Evolutionary conservation across 345 rosid species (phyloP).

Genomic region (Aquilaria sinensis): DNA sequence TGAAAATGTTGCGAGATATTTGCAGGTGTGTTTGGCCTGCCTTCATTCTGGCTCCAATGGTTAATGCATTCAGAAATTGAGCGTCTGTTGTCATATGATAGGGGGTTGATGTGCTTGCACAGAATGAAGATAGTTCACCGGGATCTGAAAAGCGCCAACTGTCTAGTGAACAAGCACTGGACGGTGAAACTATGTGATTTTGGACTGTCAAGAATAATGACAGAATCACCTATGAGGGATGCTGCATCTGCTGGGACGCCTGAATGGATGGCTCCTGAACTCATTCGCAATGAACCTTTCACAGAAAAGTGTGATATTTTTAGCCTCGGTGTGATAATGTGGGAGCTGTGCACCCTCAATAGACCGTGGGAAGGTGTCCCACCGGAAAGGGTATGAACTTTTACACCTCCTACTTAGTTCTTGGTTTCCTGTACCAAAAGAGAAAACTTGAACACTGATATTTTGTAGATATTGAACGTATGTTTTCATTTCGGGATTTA

Average conservation of each 20-base stretch:
- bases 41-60: too few species aligned
- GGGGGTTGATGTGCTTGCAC: conserved; percentile 99
- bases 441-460: neutral
- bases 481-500: conserved; percentile 15
- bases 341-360: conserved; percentile 90
- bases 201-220: conserved; percentile 91
- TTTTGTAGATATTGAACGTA: neutral
- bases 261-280: conserved; percentile 99
- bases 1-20: conserved; percentile 91
- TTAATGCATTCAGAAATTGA: too few species aligned
- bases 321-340: conserved; percentile 96
- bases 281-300: conserved; percentile 82
- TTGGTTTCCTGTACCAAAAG: too few species aligned
- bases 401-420: too few species aligned
- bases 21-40: conserved; percentile 63
- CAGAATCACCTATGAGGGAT: conserved; percentile 59
- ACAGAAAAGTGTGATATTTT: conserved; percentile 96
- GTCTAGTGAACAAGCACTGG: conserved; percentile 86
- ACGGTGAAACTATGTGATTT: conserved; percentile 97
- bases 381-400: conserved; percentile 65
- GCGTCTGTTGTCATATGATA: conserved; percentile 6
- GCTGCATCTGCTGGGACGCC: conserved; percentile 95
- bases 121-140: conserved; percentile 95
- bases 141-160: conserved; percentile 78
- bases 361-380: conserved; percentile 98